These are phyloP conservation scores for Calonectria pauciramosa DNA, from an alignment of 2,329 filamentous ascomycete genomes.

Conservation along the genomic window DNA sequence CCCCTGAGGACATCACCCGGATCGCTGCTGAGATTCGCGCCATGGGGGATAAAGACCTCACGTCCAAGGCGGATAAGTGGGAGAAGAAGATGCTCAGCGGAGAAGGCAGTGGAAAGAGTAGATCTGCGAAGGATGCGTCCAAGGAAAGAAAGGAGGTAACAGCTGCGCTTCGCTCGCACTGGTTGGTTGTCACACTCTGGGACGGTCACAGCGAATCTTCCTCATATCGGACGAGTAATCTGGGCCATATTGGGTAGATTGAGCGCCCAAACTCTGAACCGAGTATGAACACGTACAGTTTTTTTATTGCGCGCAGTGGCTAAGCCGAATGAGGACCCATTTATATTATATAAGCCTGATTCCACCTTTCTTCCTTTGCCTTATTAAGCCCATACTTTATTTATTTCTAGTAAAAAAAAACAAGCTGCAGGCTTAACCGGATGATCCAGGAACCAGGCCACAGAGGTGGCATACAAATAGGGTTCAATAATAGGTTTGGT, in stretches of 20 bases:
- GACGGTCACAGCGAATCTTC: neutral
- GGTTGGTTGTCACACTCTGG: neutral
- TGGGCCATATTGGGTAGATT: neutral
- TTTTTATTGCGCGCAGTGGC: neutral
- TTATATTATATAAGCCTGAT: neutral
- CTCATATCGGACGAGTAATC: neutral
- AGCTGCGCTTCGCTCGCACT: neutral
- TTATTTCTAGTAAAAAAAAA: too few species aligned
- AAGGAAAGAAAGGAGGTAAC: neutral
- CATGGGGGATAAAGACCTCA: neutral
- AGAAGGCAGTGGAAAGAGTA: neutral
- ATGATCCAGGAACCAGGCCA: too few species aligned
- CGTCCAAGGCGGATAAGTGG: neutral
- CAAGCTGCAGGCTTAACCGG: too few species aligned
- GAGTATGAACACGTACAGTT: neutral
- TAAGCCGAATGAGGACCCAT: neutral
- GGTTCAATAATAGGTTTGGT: too few species aligned
- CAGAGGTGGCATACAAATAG: too few species aligned
- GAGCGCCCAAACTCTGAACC: neutral
- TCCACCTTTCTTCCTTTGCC: neutral
- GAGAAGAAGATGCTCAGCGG: neutral
- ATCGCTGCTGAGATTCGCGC: neutral
- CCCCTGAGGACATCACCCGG: neutral
- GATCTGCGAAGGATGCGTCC: neutral
- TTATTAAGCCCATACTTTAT: neutral